These are phyloP conservation scores for Russula lepida DNA, from an alignment of 768 basidiomycete species.

Conservation along the genomic window DNA sequence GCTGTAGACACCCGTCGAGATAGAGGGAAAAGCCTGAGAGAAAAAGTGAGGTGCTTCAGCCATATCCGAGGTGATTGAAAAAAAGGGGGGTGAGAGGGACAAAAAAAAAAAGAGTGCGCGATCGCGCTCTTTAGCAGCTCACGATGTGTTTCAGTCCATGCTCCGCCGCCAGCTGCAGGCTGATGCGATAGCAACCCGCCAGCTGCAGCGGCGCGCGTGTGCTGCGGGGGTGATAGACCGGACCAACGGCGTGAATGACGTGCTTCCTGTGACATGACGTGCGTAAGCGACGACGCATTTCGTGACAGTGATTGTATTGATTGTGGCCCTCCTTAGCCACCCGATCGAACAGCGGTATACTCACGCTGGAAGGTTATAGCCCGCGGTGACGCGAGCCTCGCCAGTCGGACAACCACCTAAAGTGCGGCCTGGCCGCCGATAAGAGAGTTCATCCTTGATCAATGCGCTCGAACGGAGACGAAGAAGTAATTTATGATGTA, in stretches of 20 bases:
- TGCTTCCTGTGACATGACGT: constrained; percentile 39
- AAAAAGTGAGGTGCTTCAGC: neutral
- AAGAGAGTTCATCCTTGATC: neutral
- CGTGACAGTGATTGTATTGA: neutral
- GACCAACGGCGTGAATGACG: constrained; percentile 79
- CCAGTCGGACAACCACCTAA: constrained; percentile 65
- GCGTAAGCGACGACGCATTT: neutral
- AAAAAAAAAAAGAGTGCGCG: neutral
- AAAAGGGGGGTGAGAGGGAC: neutral
- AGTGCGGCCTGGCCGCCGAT: constrained; percentile 35
- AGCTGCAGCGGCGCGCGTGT: constrained; percentile 46
- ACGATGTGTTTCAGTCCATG: constrained; percentile 60
- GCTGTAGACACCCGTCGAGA: constrained; percentile 73
- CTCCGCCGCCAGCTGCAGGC: constrained; percentile 53
- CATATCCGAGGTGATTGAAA: neutral
- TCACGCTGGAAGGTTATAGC: constrained; percentile 69
- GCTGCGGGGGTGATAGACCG: constrained; percentile 44
- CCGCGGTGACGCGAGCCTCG: constrained; percentile 70
- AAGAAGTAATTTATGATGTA: neutral
- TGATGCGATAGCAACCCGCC: constrained; percentile 57
- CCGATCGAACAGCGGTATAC: constrained; percentile 25
- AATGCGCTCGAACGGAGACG: neutral
- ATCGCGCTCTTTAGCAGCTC: constrained; percentile 21
- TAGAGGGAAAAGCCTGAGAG: constrained; percentile 65
- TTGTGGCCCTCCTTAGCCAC: neutral